Evolutionary conservation across 129 eudicot species (phyloP).

Genomic region (Apium graveolens): DNA sequence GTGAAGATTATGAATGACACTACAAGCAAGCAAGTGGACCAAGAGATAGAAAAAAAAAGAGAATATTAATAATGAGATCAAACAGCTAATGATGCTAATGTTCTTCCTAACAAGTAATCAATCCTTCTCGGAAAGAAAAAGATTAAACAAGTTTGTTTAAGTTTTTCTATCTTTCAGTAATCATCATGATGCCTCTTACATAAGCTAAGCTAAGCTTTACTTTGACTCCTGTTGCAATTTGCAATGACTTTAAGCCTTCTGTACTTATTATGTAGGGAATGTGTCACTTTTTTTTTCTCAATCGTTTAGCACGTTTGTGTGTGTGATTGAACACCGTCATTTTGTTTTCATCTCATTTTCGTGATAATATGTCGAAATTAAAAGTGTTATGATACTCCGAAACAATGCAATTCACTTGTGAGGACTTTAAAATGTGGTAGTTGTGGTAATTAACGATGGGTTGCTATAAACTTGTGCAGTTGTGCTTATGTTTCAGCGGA

Average conservation of each 20-base stretch:
- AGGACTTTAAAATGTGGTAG: too few relatives aligned
- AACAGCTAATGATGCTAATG: constrained; percentile 25
- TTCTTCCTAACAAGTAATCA: constrained; percentile 3
- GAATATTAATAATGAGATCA: constrained; percentile 4
- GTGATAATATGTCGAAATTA: too few relatives aligned
- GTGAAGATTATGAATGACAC: constrained; percentile 47
- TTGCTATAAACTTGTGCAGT: too few relatives aligned
- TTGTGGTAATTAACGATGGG: too few relatives aligned
- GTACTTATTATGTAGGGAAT: background rate
- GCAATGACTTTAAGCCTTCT: constrained; percentile 22
- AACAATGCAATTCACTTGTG: too few relatives aligned
- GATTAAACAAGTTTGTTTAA: background rate
- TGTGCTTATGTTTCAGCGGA: too few relatives aligned
- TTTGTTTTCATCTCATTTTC: too few relatives aligned
- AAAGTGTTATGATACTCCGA: too few relatives aligned
- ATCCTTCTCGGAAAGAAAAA: background rate
- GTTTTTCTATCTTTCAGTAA: constrained; percentile 23
- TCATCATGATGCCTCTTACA: constrained; percentile 33
- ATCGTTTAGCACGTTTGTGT: background rate
- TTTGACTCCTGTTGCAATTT: constrained; percentile 21
- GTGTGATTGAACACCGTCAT: background rate
- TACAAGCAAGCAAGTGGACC: constrained; percentile 29
- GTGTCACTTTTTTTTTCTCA: background rate
- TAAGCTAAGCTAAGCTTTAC: constrained; percentile 37
- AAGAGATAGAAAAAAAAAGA: background rate